phyloP scores from a whole-genome alignment of 768 basidiomycete genomes.

The Naganishia vaughanmartiniae region DNA sequence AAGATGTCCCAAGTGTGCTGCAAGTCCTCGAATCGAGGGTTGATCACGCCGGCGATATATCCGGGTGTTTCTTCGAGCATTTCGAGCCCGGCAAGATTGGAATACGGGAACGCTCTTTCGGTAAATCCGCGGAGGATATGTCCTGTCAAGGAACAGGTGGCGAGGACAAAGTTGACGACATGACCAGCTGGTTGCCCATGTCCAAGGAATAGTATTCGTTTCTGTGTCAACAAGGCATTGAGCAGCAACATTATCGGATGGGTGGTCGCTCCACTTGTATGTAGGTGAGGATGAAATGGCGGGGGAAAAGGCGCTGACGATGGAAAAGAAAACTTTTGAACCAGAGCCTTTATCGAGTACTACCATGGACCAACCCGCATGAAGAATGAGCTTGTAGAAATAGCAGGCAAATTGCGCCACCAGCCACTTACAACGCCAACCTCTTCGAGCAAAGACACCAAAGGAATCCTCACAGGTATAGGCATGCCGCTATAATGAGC shows the following conservation, averaged over 20 bases:
- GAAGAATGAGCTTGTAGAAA: conserved; percentile 26
- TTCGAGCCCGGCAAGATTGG: conserved; percentile 74
- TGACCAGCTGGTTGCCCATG: conserved; percentile 83
- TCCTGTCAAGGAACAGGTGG: conserved; percentile 89
- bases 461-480: conserved; percentile 84
- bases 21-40: conserved; percentile 88
- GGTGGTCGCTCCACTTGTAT: conserved; percentile 83
- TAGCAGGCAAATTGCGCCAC: not conserved
- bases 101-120: conserved; percentile 90
- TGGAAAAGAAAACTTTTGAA: conserved; percentile 72
- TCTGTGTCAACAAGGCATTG: conserved; percentile 91
- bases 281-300: conserved; percentile 78
- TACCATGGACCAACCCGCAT: conserved; percentile 47
- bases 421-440: conserved; percentile 78
- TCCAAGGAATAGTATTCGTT: conserved; percentile 93
- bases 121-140: conserved; percentile 75
- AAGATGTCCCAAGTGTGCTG: conserved; percentile 83
- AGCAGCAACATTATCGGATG: conserved; percentile 93
- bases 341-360: conserved; percentile 88
- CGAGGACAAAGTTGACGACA: conserved; percentile 85
- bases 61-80: conserved; percentile 82
- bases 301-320: conserved; percentile 61
- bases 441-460: conserved; percentile 86
- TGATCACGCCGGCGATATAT: conserved; percentile 94
- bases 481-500: conserved; percentile 76